Percentiles rank a stretch among this genome's conserved stretches.
Evolutionary conservation across 768 basidiomycete genomes (phyloP).

Genomic region (Coprinopsis sp.): DNA sequence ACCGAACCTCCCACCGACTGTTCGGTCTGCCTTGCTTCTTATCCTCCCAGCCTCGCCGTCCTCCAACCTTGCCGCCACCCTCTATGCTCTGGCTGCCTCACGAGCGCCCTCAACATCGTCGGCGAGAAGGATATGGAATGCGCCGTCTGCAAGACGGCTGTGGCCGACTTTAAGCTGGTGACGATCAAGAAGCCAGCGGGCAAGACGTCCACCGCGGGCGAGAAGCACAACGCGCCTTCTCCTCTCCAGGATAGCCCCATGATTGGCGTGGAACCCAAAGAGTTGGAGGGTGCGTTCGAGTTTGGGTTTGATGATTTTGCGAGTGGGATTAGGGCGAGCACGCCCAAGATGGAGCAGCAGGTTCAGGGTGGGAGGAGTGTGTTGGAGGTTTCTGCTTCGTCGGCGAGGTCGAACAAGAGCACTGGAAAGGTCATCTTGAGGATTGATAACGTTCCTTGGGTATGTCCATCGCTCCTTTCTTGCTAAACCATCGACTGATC

Average conservation of each 20-base stretch:
- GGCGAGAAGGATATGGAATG: constrained; percentile 88
- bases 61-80: constrained; percentile 73
- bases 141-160: constrained; percentile 68
- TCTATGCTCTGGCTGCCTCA: constrained; percentile 76
- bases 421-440: constrained; percentile 60
- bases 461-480: constrained; percentile 27
- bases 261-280: constrained; percentile 11
- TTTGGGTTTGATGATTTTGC: constrained; percentile 33
- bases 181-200: constrained; percentile 4
- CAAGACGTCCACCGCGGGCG: neutral
- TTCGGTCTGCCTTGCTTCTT: constrained; percentile 55
- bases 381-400: constrained; percentile 13
- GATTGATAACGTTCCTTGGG: constrained; percentile 90
- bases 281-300: constrained; percentile 37
- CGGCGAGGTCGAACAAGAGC: constrained; percentile 13
- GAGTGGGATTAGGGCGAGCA: constrained; percentile 37
- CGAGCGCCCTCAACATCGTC: constrained; percentile 83
- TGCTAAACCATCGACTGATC: neutral
- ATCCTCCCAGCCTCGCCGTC: constrained; percentile 49
- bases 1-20: constrained; percentile 36
- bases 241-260: neutral
- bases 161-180: constrained; percentile 63
- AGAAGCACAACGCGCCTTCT: constrained; percentile 1
- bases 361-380: constrained; percentile 5
- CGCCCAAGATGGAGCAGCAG: constrained; percentile 35